phyloP scores from a whole-genome alignment of 192 early-diverging fungal species.

The Backusella mclennaniae region DNA sequence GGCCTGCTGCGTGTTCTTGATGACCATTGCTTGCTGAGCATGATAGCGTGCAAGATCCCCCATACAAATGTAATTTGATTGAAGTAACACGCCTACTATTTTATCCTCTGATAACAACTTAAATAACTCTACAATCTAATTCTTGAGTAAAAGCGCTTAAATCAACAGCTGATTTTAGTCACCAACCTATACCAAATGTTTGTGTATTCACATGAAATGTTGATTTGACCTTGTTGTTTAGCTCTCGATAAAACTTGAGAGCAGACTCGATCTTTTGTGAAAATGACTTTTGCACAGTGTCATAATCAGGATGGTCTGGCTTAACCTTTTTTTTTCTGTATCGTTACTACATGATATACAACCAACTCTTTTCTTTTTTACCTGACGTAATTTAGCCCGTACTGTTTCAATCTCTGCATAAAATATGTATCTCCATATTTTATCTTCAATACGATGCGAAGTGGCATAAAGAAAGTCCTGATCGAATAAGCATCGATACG shows the following conservation, averaged over 20 bases:
- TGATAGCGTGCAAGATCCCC: slow-evolving; percentile 57
- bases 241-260: slow-evolving; percentile 54
- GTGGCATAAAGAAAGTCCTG: slow-evolving; percentile 47
- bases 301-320: background rate
- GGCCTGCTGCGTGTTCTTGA: background rate
- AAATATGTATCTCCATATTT: slow-evolving; percentile 57
- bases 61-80: slow-evolving; percentile 51
- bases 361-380: slow-evolving; percentile 9
- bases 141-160: no score
- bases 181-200: slow-evolving; percentile 45
- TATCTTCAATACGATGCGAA: slow-evolving; percentile 52
- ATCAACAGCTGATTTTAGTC: no score
- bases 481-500: slow-evolving; percentile 46
- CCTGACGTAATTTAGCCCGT: slow-evolving; percentile 48
- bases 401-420: slow-evolving; percentile 54
- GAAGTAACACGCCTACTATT: slow-evolving; percentile 31
- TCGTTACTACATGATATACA: background rate
- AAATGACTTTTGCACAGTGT: slow-evolving; percentile 34
- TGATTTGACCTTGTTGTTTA: slow-evolving; percentile 45
- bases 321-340: background rate
- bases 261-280: slow-evolving; percentile 46
- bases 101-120: slow-evolving; percentile 17
- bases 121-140: slow-evolving; percentile 17
- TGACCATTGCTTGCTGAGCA: slow-evolving; percentile 12
- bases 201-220: slow-evolving; percentile 46